phyloP scores from a whole-genome alignment of 768 basidiomycete genomes.

The Clitopilus passeckerianus region DNA sequence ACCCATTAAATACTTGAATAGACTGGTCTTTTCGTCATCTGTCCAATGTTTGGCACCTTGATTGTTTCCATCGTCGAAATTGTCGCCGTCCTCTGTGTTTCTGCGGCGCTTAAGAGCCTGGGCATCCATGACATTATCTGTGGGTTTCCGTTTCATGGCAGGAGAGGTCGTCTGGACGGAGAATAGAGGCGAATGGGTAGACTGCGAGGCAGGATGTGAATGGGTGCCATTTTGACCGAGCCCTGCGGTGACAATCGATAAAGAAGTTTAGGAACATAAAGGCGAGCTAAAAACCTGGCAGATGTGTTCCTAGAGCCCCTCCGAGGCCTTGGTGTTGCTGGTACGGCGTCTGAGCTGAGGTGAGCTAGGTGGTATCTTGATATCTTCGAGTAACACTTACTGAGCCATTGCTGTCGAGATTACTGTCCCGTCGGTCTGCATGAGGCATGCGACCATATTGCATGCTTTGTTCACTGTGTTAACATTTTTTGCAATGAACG shows the following conservation, averaged over 20 bases:
- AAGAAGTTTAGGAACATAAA: slow-evolving; percentile 42
- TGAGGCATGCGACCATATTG: slow-evolving; percentile 55
- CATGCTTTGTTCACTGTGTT: slow-evolving; percentile 51
- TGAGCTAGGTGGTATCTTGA: slow-evolving; percentile 18
- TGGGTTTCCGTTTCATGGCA: slow-evolving; percentile 48
- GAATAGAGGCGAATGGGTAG: slow-evolving; percentile 34
- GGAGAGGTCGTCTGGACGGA: slow-evolving; percentile 30
- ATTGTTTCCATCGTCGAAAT: slow-evolving; percentile 41
- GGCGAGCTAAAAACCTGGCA: slow-evolving; percentile 29
- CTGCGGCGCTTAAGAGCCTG: slow-evolving; percentile 43
- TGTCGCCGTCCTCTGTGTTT: slow-evolving; percentile 34
- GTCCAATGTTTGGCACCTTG: slow-evolving; percentile 83
- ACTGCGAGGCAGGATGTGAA: slow-evolving; percentile 25
- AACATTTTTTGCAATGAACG: slow-evolving; percentile 10
- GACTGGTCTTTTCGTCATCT: slow-evolving; percentile 73
- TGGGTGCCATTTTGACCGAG: slow-evolving; percentile 29
- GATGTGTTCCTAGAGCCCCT: slow-evolving; percentile 54
- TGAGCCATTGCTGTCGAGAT: slow-evolving; percentile 54
- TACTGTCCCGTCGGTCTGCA: slow-evolving; percentile 48
- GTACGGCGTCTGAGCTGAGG: slow-evolving; percentile 38
- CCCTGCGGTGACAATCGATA: slow-evolving; percentile 28
- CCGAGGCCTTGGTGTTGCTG: slow-evolving; percentile 55
- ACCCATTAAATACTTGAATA: slow-evolving; percentile 79
- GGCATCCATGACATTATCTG: slow-evolving; percentile 27
- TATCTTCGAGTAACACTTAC: slow-evolving; percentile 32